A percentile compares a stretch with the other conserved stretches of the same genome.
Conservation (phyloP, 164 flowering plant genomes). For the Magnolia officinalis region DNA sequence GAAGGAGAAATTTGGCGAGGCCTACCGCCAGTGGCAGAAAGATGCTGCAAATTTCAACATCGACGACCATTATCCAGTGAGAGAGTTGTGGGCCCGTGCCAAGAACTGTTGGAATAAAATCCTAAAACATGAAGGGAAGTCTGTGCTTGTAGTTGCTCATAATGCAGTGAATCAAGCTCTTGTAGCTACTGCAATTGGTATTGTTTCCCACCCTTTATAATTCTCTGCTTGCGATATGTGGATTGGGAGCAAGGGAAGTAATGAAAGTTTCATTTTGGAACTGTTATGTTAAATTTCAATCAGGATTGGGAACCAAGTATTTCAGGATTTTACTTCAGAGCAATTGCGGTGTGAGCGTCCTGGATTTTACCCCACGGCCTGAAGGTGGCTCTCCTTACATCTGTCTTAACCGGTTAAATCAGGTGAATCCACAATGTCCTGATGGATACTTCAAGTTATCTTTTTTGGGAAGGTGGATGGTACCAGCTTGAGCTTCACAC, state of each 20-base stretch:
- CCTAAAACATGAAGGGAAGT: conserved; percentile 66
- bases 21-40: conserved; percentile 75
- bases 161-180: conserved; percentile 99
- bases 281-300: conserved; percentile 11
- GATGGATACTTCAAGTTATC: too few relatives aligned
- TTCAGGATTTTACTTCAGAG: conserved; percentile 87
- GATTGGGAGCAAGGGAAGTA: not conserved
- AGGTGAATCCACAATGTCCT: conserved; percentile 37
- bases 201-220: not conserved
- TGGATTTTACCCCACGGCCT: conserved; percentile 73
- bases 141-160: conserved; percentile 94
- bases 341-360: conserved; percentile 93
- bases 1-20: conserved; percentile 66
- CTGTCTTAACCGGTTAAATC: conserved; percentile 88
- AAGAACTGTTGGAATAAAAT: conserved; percentile 76
- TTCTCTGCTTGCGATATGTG: not conserved
- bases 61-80: conserved; percentile 93
- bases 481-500: too few relatives aligned
- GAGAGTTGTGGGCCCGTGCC: conserved; percentile 90
- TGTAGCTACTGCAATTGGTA: conserved; percentile 91
- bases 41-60: conserved; percentile 81
- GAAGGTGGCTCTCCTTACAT: conserved; percentile 61
- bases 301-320: conserved; percentile 83
- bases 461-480: too few relatives aligned
- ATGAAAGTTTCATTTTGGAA: not conserved